These are phyloP conservation scores for Ceratocystis harringtonii DNA, from an alignment of 2,329 filamentous ascomycete genomes.

Conservation along the genomic window DNA sequence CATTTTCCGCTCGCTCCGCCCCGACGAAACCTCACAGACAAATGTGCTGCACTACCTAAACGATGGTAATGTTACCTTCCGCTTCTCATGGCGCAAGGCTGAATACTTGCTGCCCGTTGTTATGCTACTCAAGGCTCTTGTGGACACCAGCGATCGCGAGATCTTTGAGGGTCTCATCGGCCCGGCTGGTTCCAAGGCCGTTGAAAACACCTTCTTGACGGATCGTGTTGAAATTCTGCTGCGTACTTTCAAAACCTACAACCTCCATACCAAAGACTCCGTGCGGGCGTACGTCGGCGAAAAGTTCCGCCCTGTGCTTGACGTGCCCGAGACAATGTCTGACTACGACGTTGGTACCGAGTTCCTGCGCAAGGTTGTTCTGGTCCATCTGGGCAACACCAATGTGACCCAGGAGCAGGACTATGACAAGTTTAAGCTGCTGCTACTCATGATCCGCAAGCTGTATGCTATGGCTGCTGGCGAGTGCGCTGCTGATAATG, in stretches of 20 bases:
- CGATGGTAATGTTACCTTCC: slow-evolving; percentile 91
- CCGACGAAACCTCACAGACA: slow-evolving; percentile 96
- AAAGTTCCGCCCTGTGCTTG: slow-evolving; percentile 80
- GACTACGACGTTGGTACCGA: slow-evolving; percentile 84
- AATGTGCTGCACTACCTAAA: slow-evolving; percentile 92
- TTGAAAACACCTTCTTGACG: slow-evolving; percentile 81
- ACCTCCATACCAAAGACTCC: slow-evolving; percentile 64
- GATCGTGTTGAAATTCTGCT: slow-evolving; percentile 86
- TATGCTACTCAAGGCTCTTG: slow-evolving; percentile 90
- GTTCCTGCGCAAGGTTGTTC: slow-evolving; percentile 75
- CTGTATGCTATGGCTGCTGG: slow-evolving; percentile 85
- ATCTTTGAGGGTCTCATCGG: slow-evolving; percentile 92
- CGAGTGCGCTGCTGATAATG: slow-evolving; percentile 86
- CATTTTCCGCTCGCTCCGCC: slow-evolving; percentile 77
- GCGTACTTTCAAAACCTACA: slow-evolving; percentile 84
- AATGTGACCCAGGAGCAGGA: slow-evolving; percentile 75
- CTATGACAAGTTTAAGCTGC: slow-evolving; percentile 80
- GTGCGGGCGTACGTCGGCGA: slow-evolving; percentile 76
- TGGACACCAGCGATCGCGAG: slow-evolving; percentile 91
- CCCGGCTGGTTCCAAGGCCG: slow-evolving; percentile 55
- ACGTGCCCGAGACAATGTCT: slow-evolving; percentile 67
- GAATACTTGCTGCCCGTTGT: slow-evolving; percentile 92
- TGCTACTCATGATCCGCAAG: slow-evolving; percentile 93
- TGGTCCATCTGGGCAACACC: slow-evolving; percentile 79
- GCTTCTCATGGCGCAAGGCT: slow-evolving; percentile 95